phyloP scores from a whole-genome alignment of 1,139 yeast genomes.

The Sugiyamaella japonica region DNA sequence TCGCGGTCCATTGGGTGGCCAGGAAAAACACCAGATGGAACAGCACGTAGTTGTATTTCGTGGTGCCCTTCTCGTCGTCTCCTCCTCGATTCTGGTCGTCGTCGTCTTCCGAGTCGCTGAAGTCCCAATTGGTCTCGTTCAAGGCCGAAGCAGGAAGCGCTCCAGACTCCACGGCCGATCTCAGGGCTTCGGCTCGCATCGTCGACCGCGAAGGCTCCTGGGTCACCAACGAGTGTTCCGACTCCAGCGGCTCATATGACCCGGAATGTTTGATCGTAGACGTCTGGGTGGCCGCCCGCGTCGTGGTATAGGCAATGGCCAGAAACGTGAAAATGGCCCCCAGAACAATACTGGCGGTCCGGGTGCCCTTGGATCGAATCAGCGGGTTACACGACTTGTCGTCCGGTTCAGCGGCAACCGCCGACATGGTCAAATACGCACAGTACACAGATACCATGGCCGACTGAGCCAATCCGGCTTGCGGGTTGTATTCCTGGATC shows the following conservation, averaged over 20 bases:
- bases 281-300: conserved; percentile 75
- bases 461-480: conserved; percentile 94
- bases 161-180: conserved; percentile 94
- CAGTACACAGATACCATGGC: conserved; percentile 96
- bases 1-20: conserved; percentile 97
- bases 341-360: conserved; percentile 81
- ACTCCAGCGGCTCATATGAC: conserved; percentile 40
- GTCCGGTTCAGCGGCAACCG: conserved; percentile 96
- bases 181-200: conserved; percentile 83
- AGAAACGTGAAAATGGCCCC: conserved; percentile 94
- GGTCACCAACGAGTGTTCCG: conserved; percentile 43
- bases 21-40: conserved; percentile 90
- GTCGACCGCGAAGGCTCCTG: conserved; percentile 67
- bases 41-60: conserved; percentile 82
- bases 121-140: conserved; percentile 60
- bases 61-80: conserved; percentile 65
- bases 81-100: conserved; percentile 38
- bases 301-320: conserved; percentile 96
- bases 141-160: conserved; percentile 92
- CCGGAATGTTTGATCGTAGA: conserved; percentile 29
- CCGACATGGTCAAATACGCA: conserved; percentile 87
- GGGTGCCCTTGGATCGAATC: conserved; percentile 82
- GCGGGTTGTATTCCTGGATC: conserved; percentile 90
- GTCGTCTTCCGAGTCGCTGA: conserved; percentile 47
- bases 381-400: conserved; percentile 89